phyloP scores from a whole-genome alignment of 2,329 filamentous ascomycete genomes.

The Penicillium sp. region DNA sequence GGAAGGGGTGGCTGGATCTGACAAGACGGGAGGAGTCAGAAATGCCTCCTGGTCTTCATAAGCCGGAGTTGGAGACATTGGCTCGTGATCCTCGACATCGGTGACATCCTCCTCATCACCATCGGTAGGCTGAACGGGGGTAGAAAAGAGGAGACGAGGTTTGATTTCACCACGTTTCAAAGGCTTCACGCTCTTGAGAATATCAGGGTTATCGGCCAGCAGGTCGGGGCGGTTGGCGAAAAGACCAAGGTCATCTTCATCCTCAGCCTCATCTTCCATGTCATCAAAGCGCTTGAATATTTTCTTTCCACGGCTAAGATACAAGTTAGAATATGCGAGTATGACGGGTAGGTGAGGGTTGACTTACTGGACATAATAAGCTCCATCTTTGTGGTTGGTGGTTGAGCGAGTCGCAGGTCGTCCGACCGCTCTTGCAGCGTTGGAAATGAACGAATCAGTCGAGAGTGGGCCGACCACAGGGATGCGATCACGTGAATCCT shows the following conservation, averaged over 20 bases:
- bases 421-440: background rate
- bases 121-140: constrained; percentile 34
- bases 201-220: constrained; percentile 27
- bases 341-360: constrained; percentile 23
- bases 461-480: constrained; percentile 29
- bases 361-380: constrained; percentile 21
- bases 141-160: constrained; percentile 58
- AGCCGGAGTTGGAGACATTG: constrained; percentile 12
- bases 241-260: constrained; percentile 44
- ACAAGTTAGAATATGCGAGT: constrained; percentile 25
- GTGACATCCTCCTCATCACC: constrained; percentile 53
- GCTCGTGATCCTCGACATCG: constrained; percentile 49
- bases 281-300: constrained; percentile 56
- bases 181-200: constrained; percentile 41
- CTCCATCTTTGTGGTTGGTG: background rate
- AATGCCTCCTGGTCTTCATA: background rate
- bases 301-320: constrained; percentile 58
- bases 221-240: constrained; percentile 41
- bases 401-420: constrained; percentile 9
- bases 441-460: constrained; percentile 54
- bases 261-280: constrained; percentile 40
- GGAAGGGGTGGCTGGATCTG: background rate
- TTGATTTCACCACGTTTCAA: constrained; percentile 59
- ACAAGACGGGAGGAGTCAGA: constrained; percentile 7
- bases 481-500: constrained; percentile 61